phyloP scores from a whole-genome alignment of 352 stramenopile genomes.

The Phytopythium litorale region DNA sequence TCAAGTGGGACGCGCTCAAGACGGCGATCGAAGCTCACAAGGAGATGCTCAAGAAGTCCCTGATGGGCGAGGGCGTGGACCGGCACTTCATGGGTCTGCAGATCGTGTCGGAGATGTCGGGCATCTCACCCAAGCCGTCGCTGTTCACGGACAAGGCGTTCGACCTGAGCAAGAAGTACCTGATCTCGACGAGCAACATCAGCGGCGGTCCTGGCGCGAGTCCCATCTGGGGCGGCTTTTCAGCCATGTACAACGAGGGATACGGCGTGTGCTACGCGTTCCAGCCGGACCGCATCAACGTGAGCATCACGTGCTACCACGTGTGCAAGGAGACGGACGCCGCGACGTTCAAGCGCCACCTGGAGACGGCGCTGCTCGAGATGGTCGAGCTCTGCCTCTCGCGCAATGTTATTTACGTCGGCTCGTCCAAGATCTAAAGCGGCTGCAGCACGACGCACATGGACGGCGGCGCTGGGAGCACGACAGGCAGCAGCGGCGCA shows the following conservation, averaged over 20 bases:
- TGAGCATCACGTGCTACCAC: constrained; percentile 93
- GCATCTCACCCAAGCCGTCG: constrained; percentile 81
- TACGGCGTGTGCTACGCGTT: constrained; percentile 96
- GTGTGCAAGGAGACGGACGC: constrained; percentile 78
- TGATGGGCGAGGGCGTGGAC: constrained; percentile 91
- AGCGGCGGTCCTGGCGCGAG: constrained; percentile 88
- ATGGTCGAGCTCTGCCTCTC: constrained; percentile 93
- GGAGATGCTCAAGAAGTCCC: constrained; percentile 83
- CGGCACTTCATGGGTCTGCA: constrained; percentile 95
- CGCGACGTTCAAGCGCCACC: constrained; percentile 81
- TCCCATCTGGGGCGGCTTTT: constrained; percentile 97
- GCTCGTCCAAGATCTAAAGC: constrained; percentile 78
- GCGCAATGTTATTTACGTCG: constrained; percentile 89
- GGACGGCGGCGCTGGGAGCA: neutral
- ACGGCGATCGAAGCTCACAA: constrained; percentile 90
- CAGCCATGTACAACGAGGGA: constrained; percentile 92
- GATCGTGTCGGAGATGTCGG: constrained; percentile 91
- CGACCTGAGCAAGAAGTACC: constrained; percentile 92
- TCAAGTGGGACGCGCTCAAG: constrained; percentile 87
- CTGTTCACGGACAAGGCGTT: constrained; percentile 94
- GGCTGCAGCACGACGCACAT: neutral
- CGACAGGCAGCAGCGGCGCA: neutral
- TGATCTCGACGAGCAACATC: constrained; percentile 96
- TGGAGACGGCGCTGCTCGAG: constrained; percentile 94
- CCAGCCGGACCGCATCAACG: constrained; percentile 92